Evolutionary conservation across 176 grass and related monocot species (phyloP).

Genomic region (Urochloa ruziziensis): DNA sequence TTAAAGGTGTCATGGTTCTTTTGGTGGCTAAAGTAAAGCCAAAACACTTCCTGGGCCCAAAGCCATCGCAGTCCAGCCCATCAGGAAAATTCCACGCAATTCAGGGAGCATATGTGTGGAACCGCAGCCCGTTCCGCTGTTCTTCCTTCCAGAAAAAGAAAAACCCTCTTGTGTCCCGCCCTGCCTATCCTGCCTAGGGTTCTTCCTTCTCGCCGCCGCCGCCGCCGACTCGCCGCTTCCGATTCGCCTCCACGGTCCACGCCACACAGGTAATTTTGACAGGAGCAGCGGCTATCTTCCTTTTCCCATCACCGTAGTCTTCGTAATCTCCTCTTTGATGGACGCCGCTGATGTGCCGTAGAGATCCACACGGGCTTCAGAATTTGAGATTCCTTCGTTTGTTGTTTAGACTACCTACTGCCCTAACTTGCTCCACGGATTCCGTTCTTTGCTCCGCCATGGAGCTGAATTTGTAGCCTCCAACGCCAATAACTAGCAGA

Average conservation of each 20-base stretch:
- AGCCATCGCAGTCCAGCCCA: neutral
- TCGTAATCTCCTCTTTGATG: neutral
- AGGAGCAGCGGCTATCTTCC: neutral
- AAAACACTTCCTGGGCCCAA: neutral
- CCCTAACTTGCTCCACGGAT: neutral
- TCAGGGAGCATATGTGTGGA: neutral
- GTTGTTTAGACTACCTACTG: neutral
- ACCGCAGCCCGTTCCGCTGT: neutral
- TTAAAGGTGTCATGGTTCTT: neutral
- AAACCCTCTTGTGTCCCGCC: too few relatives aligned
- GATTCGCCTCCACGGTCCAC: neutral
- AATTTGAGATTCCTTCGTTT: neutral
- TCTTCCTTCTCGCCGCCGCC: slow-evolving; percentile 15
- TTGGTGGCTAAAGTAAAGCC: neutral
- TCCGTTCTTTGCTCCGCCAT: neutral
- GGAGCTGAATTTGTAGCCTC: neutral
- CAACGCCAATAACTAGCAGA: neutral
- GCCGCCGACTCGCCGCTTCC: neutral
- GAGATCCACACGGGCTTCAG: neutral
- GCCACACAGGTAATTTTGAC: slow-evolving; percentile 13
- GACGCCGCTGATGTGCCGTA: neutral
- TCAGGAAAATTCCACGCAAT: neutral
- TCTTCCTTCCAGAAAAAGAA: neutral
- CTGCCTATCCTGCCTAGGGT: slow-evolving; percentile 22
- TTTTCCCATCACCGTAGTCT: neutral